These are phyloP conservation scores for Fusarium nisikadoi DNA, from an alignment of 2,329 filamentous ascomycete species.

Conservation along the genomic window DNA sequence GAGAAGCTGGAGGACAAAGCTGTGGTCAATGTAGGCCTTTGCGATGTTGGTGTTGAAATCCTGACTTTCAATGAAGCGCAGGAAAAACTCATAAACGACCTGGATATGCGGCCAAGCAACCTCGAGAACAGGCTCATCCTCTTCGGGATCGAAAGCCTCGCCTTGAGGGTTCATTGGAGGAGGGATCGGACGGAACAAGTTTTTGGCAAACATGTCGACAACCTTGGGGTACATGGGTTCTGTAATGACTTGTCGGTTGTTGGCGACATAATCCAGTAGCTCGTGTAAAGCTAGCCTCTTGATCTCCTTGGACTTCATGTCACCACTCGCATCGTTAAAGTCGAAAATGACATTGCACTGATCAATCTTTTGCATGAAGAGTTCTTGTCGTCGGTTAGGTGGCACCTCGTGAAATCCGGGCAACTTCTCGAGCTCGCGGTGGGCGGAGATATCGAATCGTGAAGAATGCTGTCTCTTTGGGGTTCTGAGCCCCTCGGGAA, in stretches of 20 bases:
- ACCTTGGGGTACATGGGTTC: conserved; percentile 99
- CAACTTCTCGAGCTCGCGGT: conserved; percentile 95
- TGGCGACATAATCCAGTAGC: conserved; percentile 96
- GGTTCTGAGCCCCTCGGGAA: conserved; percentile 92
- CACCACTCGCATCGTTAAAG: conserved; percentile 96
- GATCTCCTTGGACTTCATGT: conserved; percentile 99
- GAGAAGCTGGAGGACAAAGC: conserved; percentile 95
- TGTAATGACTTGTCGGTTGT: conserved; percentile 97
- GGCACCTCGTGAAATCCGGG: conserved; percentile 98
- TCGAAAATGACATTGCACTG: conserved; percentile 99
- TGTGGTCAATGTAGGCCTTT: conserved; percentile 98
- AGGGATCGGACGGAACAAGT: conserved; percentile 95
- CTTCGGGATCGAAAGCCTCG: conserved; percentile 97
- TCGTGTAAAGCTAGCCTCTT: conserved; percentile 96
- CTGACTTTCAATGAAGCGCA: conserved; percentile 98
- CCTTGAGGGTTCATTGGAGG: conserved; percentile 98
- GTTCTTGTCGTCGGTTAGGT: conserved; percentile 90
- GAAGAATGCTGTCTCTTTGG: conserved; percentile 98
- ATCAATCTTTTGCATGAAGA: conserved; percentile 99
- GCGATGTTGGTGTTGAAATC: conserved; percentile 99
- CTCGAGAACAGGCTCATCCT: conserved; percentile 97
- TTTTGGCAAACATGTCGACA: conserved; percentile 99
- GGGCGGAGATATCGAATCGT: conserved; percentile 96
- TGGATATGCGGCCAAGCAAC: conserved; percentile 99
- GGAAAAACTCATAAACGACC: conserved; percentile 99